Base-by-base conservation (phyloP, 768 basidiomycete genomes). In the Phanerochaete carnosa region DNA sequence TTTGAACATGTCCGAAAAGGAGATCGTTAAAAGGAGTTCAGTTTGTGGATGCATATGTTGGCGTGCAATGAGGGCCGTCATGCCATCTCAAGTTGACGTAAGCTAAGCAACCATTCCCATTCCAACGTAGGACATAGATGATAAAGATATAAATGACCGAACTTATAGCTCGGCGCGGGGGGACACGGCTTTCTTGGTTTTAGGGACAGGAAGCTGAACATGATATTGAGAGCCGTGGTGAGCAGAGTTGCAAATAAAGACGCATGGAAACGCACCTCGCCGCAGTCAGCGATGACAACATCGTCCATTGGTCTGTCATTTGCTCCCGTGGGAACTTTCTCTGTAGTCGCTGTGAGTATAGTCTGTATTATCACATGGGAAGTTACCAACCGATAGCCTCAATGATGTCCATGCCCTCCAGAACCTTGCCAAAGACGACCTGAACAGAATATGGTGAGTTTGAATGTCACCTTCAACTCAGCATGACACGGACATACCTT, bases 331-430 rank as follows among this genome's bases (percentile, higher is more conserved):
- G 84, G 69, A 50, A 90, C 86, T 63, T 86, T 78, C 79, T 97
- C 93, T 93, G 71, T 16, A 63, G 1, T 9, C 6, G 26, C 28
- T 25, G 45, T 57, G 25, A 60, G 53, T 53, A 19, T 25, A 8
- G 45, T 22, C 2, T 16, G n/a, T n/a, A n/a, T 6, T 1, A 12
- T 5, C 16, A 6, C 29, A 26, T 1, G 33, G 2, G 25, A 28
- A n/a, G n/a, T 2, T 0, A 63, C 65, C 25, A 45, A 92, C 92
- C 91, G 58, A 98, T 94, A 11, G 76, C 73, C 60, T 78, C 70
- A 35, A 98, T 80, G 59, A 98, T 77, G 64, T 95, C 90, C 91
- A 96, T 91, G 51, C 96, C 96, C 61, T 97, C 93, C 32, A 97
- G 62, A 55, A 98, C 91, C 66, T 86, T 86, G 55, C 96, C 96